phyloP scores from a whole-genome alignment of 148 eudicot species.

The Pouteria glomerata region DNA sequence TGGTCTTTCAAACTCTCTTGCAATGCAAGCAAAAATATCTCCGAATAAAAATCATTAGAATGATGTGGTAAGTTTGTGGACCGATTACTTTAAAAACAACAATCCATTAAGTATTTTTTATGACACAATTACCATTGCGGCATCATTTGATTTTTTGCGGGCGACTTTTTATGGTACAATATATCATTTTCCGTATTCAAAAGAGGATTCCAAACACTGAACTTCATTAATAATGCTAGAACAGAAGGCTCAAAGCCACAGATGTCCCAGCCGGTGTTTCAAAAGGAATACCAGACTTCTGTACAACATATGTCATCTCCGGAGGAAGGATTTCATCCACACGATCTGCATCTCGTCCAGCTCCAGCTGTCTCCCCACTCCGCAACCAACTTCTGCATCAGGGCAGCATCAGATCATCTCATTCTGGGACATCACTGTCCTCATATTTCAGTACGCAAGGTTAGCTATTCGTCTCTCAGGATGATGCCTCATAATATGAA shows the following conservation, averaged over 20 bases:
- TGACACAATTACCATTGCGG: too few species aligned
- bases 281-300: constrained; percentile 76
- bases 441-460: constrained; percentile 17
- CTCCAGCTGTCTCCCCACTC: constrained; percentile 47
- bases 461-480: constrained; percentile 10
- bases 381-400: constrained; percentile 46
- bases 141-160: too few species aligned
- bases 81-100: too few species aligned
- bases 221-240: not conserved
- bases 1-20: too few species aligned
- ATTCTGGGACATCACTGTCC: constrained; percentile 8
- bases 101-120: too few species aligned
- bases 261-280: constrained; percentile 56
- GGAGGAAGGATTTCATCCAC: constrained; percentile 66
- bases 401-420: constrained; percentile 7
- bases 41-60: too few species aligned
- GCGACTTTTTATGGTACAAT: too few species aligned
- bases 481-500: not conserved
- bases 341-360: constrained; percentile 51
- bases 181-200: too few species aligned
- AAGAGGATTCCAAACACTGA: too few species aligned
- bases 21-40: too few species aligned
- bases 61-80: too few species aligned
- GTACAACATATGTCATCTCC: constrained; percentile 62
- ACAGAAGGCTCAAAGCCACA: constrained; percentile 43